Evolutionary conservation across 306 rosid genomes (phyloP).

Genomic region (Hippophae gyantsensis): DNA sequence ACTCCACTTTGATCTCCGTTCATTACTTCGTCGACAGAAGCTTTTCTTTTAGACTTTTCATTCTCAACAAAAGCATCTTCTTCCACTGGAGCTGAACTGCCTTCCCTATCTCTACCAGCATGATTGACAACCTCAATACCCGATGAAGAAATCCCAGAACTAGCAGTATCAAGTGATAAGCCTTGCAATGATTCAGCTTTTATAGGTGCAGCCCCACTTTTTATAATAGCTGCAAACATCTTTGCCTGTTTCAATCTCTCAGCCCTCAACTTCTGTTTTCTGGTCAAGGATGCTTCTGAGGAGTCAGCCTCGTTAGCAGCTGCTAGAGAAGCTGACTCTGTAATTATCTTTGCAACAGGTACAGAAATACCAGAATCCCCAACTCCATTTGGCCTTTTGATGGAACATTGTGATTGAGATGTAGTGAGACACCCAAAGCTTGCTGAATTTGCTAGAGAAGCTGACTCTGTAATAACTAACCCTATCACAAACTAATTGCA

Average conservation of each 20-base stretch:
- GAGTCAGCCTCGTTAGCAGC: conserved; percentile 72
- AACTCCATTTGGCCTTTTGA: conserved; percentile 16
- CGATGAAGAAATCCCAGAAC: conserved; percentile 47
- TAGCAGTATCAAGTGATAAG: conserved; percentile 50
- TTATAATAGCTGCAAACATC: conserved; percentile 75
- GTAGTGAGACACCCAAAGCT: conserved; percentile 39
- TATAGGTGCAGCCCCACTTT: conserved; percentile 42
- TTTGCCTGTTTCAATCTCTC: conserved; percentile 88
- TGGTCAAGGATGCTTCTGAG: conserved; percentile 67
- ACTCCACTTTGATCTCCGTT: conserved; percentile 45
- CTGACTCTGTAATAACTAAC: conserved; percentile 29
- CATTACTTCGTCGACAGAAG: conserved; percentile 25
- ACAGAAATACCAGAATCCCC: conserved; percentile 26
- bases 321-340: conserved; percentile 55
- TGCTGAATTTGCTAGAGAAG: too few species aligned
- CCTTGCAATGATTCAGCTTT: conserved; percentile 35
- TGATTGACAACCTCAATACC: conserved; percentile 35
- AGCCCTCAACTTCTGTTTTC: conserved; percentile 65
- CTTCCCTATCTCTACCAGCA: conserved; percentile 57
- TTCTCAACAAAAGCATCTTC: conserved; percentile 33
- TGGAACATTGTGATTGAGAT: conserved; percentile 30
- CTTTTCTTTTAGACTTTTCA: conserved; percentile 29
- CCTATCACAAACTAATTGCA: conserved; percentile 25
- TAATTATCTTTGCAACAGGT: conserved; percentile 49
- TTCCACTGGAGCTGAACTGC: conserved; percentile 50